Base-by-base conservation (phyloP, 495 filamentous ascomycete genomes). In the Aspergillus asperescens region DNA sequence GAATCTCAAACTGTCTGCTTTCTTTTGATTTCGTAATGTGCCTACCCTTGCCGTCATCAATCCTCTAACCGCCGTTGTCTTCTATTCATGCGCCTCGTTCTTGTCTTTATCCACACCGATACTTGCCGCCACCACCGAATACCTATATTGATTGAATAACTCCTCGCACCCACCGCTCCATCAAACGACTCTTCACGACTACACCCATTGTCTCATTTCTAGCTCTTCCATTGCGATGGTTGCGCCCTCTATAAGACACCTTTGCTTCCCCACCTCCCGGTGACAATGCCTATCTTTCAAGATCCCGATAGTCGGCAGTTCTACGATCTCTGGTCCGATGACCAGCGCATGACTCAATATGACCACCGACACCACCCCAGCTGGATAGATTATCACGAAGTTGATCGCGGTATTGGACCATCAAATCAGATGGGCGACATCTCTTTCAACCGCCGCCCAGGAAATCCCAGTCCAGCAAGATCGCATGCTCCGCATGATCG, bases 401-500 rank as follows among this genome's bases (percentile, higher is more conserved):
- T 23, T 12, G 13, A 59, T 19, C 10, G 24, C 39, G 53, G 35
- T 32, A 8, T 20, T 7, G 19, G 54, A 15, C 45, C 52, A 12
- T 20, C 49, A 18, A 41, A 55, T 37, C 47, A 50, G 16, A 29
- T 37, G 37, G 52, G 50, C 15, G 41, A 18, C 7, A 37, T 51
- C 20, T n/a, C 49, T 20, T 32, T 31, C 15, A 43, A 53, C 5
- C 18, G 12, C 10, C 39, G 19, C 7, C 22, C 59, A 25, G 22
- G 43, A 20, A 54, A 60, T 22, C 15, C 34, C 28, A 54, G 50
- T 19, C 29, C 45, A 8, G 29, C 66, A 7, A 64, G 48, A 19
- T 24, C 66, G 15, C 64, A 65, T 56, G 60, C n/a, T n/a, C n/a
- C 65, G 10, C 62, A 63, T 51, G 80, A 88, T 60, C 80, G 92